phyloP scores from a whole-genome alignment of 2,329 filamentous ascomycete species.

The Sporothrix variecibatus region DNA sequence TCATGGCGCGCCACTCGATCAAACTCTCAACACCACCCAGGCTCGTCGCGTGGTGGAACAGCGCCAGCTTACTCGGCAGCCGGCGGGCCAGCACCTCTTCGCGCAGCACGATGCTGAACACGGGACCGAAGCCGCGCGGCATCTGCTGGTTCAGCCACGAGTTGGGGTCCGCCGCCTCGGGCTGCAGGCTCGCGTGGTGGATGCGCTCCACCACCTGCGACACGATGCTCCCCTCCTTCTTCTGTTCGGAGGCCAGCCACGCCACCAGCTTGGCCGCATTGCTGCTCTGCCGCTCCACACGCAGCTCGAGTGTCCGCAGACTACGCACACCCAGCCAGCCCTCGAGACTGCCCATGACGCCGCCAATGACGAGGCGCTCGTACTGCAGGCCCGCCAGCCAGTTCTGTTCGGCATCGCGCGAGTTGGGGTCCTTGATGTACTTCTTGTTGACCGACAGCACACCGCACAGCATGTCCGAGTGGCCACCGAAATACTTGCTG shows the following conservation, averaged over 20 bases:
- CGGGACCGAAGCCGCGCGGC: constrained; percentile 86
- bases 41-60: constrained; percentile 95
- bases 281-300: constrained; percentile 74
- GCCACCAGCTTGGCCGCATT: constrained; percentile 69
- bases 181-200: constrained; percentile 75
- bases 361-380: constrained; percentile 77
- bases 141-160: constrained; percentile 84
- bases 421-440: constrained; percentile 20
- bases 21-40: constrained; percentile 91
- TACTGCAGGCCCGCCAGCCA: constrained; percentile 63
- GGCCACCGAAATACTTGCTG: constrained; percentile 95
- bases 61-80: constrained; percentile 73
- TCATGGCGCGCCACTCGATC: constrained; percentile 96
- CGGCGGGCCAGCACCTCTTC: constrained; percentile 61
- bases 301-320: constrained; percentile 79
- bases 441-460: constrained; percentile 66
- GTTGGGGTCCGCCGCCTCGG: constrained; percentile 56
- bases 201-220: constrained; percentile 61
- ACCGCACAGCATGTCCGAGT: constrained; percentile 90
- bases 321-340: constrained; percentile 89
- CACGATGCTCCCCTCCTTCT: constrained; percentile 47
- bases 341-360: constrained; percentile 86
- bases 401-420: constrained; percentile 43
- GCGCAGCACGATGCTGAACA: constrained; percentile 75
- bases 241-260: constrained; percentile 66